phyloP scores from a whole-genome alignment of 352 stramenopile species.

The Globisporangium cederbergense region DNA sequence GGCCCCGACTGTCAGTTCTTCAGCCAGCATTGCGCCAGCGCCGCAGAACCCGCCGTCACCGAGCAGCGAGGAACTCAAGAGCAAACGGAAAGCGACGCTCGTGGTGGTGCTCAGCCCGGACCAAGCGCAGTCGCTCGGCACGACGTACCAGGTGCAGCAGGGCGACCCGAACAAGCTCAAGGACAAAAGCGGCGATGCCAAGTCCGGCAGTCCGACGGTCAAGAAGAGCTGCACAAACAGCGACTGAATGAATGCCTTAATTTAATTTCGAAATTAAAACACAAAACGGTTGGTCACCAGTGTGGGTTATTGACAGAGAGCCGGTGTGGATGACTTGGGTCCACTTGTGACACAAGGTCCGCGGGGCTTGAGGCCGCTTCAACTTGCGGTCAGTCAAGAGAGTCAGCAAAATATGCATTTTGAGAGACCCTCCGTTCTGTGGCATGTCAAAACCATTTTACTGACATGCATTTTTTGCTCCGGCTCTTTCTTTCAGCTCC shows the following conservation, averaged over 20 bases:
- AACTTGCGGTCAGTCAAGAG: background rate
- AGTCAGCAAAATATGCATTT: background rate
- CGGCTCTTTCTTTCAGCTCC: background rate
- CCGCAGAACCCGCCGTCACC: background rate
- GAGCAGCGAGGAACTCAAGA: background rate
- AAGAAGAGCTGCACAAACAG: background rate
- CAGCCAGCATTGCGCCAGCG: constrained; percentile 5
- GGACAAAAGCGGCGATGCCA: background rate
- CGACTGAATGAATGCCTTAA: background rate
- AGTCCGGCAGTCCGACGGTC: background rate
- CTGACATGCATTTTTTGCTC: background rate
- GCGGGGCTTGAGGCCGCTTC: background rate
- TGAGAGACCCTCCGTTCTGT: background rate
- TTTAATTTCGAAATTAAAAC: background rate
- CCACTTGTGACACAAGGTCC: too few species aligned
- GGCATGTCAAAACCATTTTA: background rate
- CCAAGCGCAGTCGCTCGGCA: constrained; percentile 33
- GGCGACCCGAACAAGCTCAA: background rate
- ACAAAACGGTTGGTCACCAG: background rate
- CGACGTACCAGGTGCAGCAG: constrained; percentile 12
- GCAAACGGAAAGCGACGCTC: constrained; percentile 17
- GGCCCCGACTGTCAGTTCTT: background rate
- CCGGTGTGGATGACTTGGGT: too few species aligned
- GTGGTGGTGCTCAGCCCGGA: constrained; percentile 45
- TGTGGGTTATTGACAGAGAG: too few species aligned